These are phyloP conservation scores for Didymella pomorum DNA, from an alignment of 2,329 filamentous ascomycete species.

Conservation along the genomic window DNA sequence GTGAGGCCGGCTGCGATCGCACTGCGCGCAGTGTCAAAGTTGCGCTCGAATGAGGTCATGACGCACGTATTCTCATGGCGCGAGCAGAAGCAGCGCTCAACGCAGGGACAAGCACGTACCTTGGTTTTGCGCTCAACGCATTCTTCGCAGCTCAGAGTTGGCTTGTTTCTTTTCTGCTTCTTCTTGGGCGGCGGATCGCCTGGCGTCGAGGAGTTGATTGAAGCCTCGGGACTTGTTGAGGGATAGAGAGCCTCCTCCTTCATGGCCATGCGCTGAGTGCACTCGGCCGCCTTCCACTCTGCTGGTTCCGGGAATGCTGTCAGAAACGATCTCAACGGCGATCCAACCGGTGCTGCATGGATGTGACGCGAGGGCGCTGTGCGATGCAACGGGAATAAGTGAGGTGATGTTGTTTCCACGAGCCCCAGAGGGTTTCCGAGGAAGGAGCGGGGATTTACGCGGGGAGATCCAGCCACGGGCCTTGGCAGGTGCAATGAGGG, in stretches of 20 bases:
- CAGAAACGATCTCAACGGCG: background rate
- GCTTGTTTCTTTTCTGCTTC: slow-evolving; percentile 86
- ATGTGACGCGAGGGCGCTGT: slow-evolving; percentile 33
- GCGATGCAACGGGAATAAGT: slow-evolving; percentile 40
- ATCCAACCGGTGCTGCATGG: slow-evolving; percentile 28
- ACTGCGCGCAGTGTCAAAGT: slow-evolving; percentile 58
- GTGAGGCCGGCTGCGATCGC: slow-evolving; percentile 73
- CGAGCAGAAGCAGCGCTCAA: background rate
- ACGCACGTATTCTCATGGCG: slow-evolving; percentile 7
- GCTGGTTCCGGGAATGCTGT: slow-evolving; percentile 14
- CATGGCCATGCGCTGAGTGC: slow-evolving; percentile 21
- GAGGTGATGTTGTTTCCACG: slow-evolving; percentile 32
- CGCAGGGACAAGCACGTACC: slow-evolving; percentile 55
- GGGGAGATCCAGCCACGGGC: slow-evolving; percentile 28
- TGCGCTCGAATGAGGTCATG: slow-evolving; percentile 2
- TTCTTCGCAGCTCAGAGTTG: slow-evolving; percentile 78
- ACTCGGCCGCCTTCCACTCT: slow-evolving; percentile 6
- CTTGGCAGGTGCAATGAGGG: slow-evolving; percentile 16
- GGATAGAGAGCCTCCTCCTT: slow-evolving; percentile 25
- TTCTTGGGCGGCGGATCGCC: slow-evolving; percentile 60
- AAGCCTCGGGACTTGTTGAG: slow-evolving; percentile 33
- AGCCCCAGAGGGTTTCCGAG: slow-evolving; percentile 26
- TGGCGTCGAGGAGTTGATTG: slow-evolving; percentile 24
- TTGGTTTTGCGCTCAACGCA: slow-evolving; percentile 86
- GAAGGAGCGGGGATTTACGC: slow-evolving; percentile 23